Conservation (phyloP, 495 filamentous ascomycete genomes). For the Clohesyomyces aquaticus region DNA sequence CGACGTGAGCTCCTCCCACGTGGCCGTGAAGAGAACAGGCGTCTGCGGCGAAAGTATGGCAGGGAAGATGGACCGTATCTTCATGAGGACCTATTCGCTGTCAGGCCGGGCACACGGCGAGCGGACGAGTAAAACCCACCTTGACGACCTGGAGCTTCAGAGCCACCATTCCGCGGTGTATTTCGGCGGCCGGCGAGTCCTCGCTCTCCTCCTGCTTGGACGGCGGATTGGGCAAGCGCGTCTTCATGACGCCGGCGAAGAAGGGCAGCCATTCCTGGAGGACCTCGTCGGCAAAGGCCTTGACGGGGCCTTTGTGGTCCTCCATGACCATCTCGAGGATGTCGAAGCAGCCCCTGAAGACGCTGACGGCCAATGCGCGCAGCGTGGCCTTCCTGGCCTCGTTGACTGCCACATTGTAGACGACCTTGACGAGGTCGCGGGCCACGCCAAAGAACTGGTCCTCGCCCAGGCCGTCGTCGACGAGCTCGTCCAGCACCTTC, state of each 20-base stretch:
- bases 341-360: conserved; percentile 90
- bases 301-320: conserved; percentile 81
- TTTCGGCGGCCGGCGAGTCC: conserved; percentile 49
- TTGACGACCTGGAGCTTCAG: conserved; percentile 89
- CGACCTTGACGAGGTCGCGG: conserved; percentile 75
- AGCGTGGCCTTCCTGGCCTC: conserved; percentile 71
- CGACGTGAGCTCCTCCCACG: conserved; percentile 81
- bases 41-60: conserved; percentile 79
- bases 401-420: conserved; percentile 80
- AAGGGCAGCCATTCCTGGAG: conserved; percentile 85
- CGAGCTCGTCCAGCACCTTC: conserved; percentile 82
- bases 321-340: conserved; percentile 95
- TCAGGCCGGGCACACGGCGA: not conserved
- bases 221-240: conserved; percentile 67
- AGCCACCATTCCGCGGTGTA: conserved; percentile 73
- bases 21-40: conserved; percentile 74
- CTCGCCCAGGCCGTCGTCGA: conserved; percentile 90
- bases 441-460: conserved; percentile 92
- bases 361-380: conserved; percentile 79
- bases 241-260: conserved; percentile 72
- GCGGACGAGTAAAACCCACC: conserved; percentile 46
- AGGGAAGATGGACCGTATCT: conserved; percentile 82
- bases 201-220: conserved; percentile 60
- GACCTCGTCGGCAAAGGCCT: conserved; percentile 83
- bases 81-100: conserved; percentile 73